Evolutionary conservation across 352 stramenopile species (phyloP).

Genomic region (Thalassiosira ordinaria): DNA sequence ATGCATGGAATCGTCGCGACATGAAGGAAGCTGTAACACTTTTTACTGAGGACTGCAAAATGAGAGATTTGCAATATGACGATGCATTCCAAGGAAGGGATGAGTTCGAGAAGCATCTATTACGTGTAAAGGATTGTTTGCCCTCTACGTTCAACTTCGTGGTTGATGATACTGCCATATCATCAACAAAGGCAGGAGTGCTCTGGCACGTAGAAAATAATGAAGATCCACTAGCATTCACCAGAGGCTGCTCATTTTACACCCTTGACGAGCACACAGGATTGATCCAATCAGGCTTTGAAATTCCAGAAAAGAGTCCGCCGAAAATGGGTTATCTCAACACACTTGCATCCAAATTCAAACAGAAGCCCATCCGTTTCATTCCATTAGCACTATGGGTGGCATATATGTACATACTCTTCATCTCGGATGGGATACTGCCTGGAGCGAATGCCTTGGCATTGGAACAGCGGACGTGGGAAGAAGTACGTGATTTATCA

Average conservation of each 20-base stretch:
- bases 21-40: constrained; percentile 67
- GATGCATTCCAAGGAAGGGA: constrained; percentile 77
- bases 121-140: constrained; percentile 69
- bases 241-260: constrained; percentile 83
- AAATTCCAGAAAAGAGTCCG: constrained; percentile 80
- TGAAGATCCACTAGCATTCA: constrained; percentile 76
- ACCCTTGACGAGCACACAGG: constrained; percentile 61
- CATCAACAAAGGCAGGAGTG: constrained; percentile 43
- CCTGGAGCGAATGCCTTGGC: constrained; percentile 67
- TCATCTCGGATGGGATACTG: constrained; percentile 78
- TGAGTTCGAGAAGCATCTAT: constrained; percentile 70
- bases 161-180: constrained; percentile 69
- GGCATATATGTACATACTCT: constrained; percentile 81
- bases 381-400: constrained; percentile 64
- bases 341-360: constrained; percentile 55
- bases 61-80: constrained; percentile 74
- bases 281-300: constrained; percentile 76
- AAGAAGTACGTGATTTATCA: constrained; percentile 81
- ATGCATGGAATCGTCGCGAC: constrained; percentile 82
- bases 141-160: constrained; percentile 79
- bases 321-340: constrained; percentile 57
- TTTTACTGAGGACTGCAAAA: constrained; percentile 70
- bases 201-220: constrained; percentile 85
- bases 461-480: constrained; percentile 80
- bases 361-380: constrained; percentile 62